Base-by-base conservation (phyloP, 257 asterid genomes). In the Capsicum chinense region DNA sequence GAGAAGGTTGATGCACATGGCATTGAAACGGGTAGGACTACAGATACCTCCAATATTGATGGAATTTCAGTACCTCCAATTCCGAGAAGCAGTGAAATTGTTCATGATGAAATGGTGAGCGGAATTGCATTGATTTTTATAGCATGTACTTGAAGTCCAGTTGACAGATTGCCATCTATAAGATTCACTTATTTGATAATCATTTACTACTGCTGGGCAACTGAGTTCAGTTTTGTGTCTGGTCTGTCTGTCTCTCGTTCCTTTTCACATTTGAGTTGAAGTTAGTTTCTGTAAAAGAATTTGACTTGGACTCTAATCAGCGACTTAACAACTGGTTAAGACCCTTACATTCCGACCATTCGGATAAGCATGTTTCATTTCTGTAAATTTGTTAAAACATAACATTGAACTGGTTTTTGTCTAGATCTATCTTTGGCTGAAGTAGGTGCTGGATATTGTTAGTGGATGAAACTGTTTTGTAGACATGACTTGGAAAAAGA, bases 21-120 rank as follows among this genome's bases (percentile, higher is more conserved):
- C 10, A 59, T 78, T 82, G 89, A 88, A 59, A 74, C 21, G 37
- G 86, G 52, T 66, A 82, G 83, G 79, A 83, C 79, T 84, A 4
- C 57, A 78, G 86, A 84, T 80, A 74, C 88, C 88, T 35, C 88
- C 57, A 82, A 63, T 21, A 56, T 39, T 84, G 90, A 83, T 82
- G 89, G 16, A 67, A 59, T 64, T 69, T 81, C 64, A 37, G 92
- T 88, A 52, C 68, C 83, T 83, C 81, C 74, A n/a, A 83, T 83
- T 74, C 83, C 26, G 74, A 82, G 85, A 82, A 69, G 44, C 80
- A 48, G 11, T 26, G 92, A 87, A 35, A 86, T 83, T 71, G 85
- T 80, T 82, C 88, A 76, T 59, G 79, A 64, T 56, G 76, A 87
- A 82, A 86, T 56, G 91, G 97, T 90, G 62, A 56, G 90, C 56